These are phyloP conservation scores for Gastrodia elata DNA, from an alignment of 106 monocot genomes.

Conservation along the genomic window DNA sequence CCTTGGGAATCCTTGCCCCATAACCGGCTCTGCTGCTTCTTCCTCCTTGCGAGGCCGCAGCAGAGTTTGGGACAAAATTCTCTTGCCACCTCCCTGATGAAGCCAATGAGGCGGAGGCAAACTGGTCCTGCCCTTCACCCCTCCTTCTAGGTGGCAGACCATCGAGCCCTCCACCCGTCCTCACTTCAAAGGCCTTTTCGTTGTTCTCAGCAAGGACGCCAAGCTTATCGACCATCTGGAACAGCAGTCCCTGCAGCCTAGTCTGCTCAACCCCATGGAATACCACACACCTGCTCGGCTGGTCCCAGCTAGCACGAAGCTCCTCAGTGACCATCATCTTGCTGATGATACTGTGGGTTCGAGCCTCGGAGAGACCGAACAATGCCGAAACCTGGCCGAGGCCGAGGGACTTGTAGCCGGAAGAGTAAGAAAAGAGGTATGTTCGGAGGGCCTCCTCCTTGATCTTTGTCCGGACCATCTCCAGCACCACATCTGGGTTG, in stretches of 20 bases:
- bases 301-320: conserved; percentile 90
- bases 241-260: conserved; percentile 69
- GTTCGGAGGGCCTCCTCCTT: conserved; percentile 83
- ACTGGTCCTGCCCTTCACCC: conserved; percentile 58
- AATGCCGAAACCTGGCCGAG: conserved; percentile 58
- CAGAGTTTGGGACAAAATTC: conserved; percentile 38
- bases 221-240: conserved; percentile 90
- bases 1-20: conserved; percentile 26
- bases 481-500: conserved; percentile 47
- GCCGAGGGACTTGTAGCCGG: conserved; percentile 72
- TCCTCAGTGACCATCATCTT: conserved; percentile 91
- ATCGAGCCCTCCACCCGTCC: conserved; percentile 77
- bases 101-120: conserved; percentile 18
- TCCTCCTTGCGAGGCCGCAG: conserved; percentile 28
- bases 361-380: conserved; percentile 57
- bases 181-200: conserved; percentile 75
- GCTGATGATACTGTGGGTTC: conserved; percentile 65
- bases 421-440: conserved; percentile 66
- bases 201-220: conserved; percentile 74
- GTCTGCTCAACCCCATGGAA: conserved; percentile 75
- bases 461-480: conserved; percentile 67
- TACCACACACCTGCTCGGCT: conserved; percentile 66
- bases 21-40: conserved; percentile 33
- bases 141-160: conserved; percentile 57
- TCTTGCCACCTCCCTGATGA: conserved; percentile 72